Percentiles rank a stretch among this genome's conserved stretches.
These are phyloP conservation scores for Colletotrichum sp. DNA, from an alignment of 2,329 filamentous ascomycete species.

Conservation along the genomic window DNA sequence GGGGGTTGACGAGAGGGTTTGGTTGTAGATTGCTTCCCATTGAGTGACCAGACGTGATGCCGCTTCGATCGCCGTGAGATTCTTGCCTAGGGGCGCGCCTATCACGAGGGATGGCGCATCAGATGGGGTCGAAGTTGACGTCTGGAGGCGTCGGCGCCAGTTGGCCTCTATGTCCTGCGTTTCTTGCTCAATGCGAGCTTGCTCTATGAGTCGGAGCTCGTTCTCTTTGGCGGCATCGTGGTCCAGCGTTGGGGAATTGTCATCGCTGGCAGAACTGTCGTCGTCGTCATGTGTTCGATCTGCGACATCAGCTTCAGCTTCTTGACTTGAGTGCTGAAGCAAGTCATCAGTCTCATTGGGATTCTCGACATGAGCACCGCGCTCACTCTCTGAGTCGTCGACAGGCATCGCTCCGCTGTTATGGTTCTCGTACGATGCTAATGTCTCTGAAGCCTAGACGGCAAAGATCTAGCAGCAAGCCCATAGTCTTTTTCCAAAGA, in stretches of 20 bases:
- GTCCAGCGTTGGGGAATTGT: background rate
- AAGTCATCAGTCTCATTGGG: background rate
- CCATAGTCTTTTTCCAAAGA: background rate
- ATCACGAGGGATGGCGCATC: conserved; percentile 34
- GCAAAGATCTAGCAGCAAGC: background rate
- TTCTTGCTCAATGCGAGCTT: background rate
- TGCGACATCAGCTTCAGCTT: background rate
- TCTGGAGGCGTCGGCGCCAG: background rate
- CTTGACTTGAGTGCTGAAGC: fast-evolving
- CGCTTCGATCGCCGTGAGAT: conserved; percentile 38
- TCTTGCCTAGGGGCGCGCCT: conserved; percentile 37
- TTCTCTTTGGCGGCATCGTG: background rate
- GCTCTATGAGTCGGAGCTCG: background rate
- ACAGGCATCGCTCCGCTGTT: background rate
- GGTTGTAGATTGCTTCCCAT: conserved; percentile 34
- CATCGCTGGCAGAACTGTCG: background rate
- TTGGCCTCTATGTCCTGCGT: background rate
- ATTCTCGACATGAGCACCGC: background rate
- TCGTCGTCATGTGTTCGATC: background rate
- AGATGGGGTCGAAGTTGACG: background rate
- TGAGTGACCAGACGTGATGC: conserved; percentile 42
- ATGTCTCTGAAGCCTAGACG: background rate
- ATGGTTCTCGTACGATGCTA: background rate
- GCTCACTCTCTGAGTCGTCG: background rate
- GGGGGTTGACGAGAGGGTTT: conserved; percentile 23